phyloP scores from a whole-genome alignment of 169 alveolate genomes.

The Eimeria necatrix region DNA sequence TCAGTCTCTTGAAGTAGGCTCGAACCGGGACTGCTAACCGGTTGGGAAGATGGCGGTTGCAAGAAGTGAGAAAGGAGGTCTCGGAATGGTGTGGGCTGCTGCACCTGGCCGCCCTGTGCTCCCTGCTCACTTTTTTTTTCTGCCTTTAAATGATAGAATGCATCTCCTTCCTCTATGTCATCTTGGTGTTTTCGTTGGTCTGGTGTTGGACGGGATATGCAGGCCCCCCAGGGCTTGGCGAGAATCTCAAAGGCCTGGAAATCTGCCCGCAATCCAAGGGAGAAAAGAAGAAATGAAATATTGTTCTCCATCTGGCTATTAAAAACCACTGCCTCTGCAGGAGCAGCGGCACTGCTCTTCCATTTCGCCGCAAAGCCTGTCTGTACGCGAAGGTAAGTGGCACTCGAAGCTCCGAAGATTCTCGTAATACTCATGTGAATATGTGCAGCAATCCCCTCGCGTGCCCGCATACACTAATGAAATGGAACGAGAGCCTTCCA shows the following conservation, averaged over 20 bases:
- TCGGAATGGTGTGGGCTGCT: slow-evolving; percentile 23
- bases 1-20: neutral
- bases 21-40: neutral
- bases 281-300: too few relatives aligned
- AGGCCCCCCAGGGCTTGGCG: slow-evolving; percentile 70
- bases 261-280: slow-evolving; percentile 9
- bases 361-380: too few relatives aligned
- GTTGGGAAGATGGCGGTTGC: slow-evolving; percentile 43
- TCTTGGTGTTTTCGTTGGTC: neutral
- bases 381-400: too few relatives aligned
- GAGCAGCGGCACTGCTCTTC: too few relatives aligned
- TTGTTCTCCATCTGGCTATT: too few relatives aligned
- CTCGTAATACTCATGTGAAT: too few relatives aligned
- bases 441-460: too few relatives aligned
- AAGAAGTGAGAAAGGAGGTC: slow-evolving; percentile 58
- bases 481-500: too few relatives aligned
- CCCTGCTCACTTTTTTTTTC: neutral
- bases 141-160: too few relatives aligned
- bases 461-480: too few relatives aligned
- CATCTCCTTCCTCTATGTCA: neutral
- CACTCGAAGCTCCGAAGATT: too few relatives aligned
- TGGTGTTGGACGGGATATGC: slow-evolving; percentile 46
- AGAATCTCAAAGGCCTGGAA: slow-evolving; percentile 63
- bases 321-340: too few relatives aligned
- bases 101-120: slow-evolving; percentile 33